Evolutionary conservation across 129 eudicot genomes (phyloP).

Genomic region (Flaveria sonorensis): DNA sequence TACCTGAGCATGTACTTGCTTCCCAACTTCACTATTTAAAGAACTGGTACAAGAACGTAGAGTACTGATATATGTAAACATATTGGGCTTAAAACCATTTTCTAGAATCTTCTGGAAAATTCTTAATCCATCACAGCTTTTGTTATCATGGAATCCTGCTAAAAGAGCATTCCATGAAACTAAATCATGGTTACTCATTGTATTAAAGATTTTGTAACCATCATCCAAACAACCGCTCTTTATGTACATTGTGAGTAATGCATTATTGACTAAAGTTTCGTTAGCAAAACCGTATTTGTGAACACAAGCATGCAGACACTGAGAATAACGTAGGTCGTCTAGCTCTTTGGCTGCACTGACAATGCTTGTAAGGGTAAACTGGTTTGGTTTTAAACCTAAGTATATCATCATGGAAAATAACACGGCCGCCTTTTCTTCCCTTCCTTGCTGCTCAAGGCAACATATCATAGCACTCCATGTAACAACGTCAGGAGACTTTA

Average conservation of each 20-base stretch:
- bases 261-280: conserved; percentile 41
- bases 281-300: conserved; percentile 40
- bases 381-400: conserved; percentile 43
- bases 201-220: conserved; percentile 37
- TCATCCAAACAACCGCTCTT: conserved; percentile 31
- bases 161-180: conserved; percentile 50
- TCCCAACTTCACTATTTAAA: conserved; percentile 32
- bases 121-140: conserved; percentile 37
- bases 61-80: conserved; percentile 42
- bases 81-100: conserved; percentile 48
- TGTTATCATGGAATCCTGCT: conserved; percentile 44
- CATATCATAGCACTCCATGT: conserved; percentile 49
- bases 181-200: conserved; percentile 38
- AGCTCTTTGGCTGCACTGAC: conserved; percentile 43
- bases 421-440: conserved; percentile 38
- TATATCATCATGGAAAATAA: conserved; percentile 37
- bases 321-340: conserved; percentile 34
- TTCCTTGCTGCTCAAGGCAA: conserved; percentile 50
- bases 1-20: conserved; percentile 42
- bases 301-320: conserved; percentile 46
- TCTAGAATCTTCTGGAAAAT: conserved; percentile 37
- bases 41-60: conserved; percentile 41
- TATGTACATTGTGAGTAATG: conserved; percentile 49
- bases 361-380: conserved; percentile 46
- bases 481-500: conserved; percentile 43